phyloP scores from a whole-genome alignment of 805 yeast genomes.

The Starmerella lactis-condensi region DNA sequence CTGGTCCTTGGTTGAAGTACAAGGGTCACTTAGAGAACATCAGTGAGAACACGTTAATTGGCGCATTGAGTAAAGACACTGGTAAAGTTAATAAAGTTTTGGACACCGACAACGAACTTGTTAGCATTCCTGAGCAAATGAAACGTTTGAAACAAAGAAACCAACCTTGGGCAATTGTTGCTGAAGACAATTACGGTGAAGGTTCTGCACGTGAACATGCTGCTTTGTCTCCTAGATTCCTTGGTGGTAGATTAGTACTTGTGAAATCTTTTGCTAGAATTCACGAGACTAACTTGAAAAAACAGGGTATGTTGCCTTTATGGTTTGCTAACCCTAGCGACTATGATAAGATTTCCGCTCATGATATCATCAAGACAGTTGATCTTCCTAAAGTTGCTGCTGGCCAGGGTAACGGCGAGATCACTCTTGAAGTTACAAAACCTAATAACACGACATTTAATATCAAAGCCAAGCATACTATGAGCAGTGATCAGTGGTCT shows the following conservation, averaged over 20 bases:
- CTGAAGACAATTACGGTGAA: conserved; percentile 97
- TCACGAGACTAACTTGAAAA: conserved; percentile 93
- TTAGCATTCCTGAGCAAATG: conserved; percentile 90
- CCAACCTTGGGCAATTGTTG: conserved; percentile 86
- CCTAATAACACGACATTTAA: conserved; percentile 47
- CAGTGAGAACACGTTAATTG: conserved; percentile 84
- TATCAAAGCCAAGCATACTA: conserved; percentile 74
- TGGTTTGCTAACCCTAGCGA: conserved; percentile 81
- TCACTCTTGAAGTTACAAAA: conserved; percentile 57
- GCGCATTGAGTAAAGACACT: conserved; percentile 92
- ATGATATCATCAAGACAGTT: conserved; percentile 61
- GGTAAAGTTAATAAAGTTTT: conserved; percentile 85
- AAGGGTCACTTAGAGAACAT: conserved; percentile 95
- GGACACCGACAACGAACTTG: conserved; percentile 48
- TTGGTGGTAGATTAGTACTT: conserved; percentile 75
- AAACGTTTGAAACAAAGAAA: conserved; percentile 75
- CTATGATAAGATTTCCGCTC: conserved; percentile 60
- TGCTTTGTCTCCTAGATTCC: conserved; percentile 82
- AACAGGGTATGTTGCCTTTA: conserved; percentile 92
- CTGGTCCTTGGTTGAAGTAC: conserved; percentile 96
- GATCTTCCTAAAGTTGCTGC: conserved; percentile 58
- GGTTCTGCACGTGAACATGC: conserved; percentile 99
- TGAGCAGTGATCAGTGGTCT: conserved; percentile 90
- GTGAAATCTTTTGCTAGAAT: conserved; percentile 95
- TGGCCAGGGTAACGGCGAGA: conserved; percentile 61